Base-by-base conservation (phyloP, 257 asterid species). In the Solanum neorickii region DNA sequence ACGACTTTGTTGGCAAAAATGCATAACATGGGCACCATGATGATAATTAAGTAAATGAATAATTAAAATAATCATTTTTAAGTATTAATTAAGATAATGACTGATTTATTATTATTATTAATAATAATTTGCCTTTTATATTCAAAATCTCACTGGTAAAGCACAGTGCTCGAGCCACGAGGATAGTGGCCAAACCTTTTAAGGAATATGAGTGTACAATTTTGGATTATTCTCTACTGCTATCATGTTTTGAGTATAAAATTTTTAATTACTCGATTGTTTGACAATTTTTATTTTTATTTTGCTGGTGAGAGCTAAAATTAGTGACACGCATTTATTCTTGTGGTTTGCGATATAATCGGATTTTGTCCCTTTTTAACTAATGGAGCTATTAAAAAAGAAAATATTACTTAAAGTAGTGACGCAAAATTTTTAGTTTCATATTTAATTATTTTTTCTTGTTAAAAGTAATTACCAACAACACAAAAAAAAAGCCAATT, bases 151-250 rank as follows among this genome's bases (percentile, higher is more conserved):
- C 85, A 82, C 29, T 82, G 85, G 62, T 47, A 46, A 29, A 49
- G 18, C 69, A 80, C 29, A 82, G n/a, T 31, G 46, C 46, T 82
- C 85, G 69, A 82, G 69, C 25, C 44, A 29, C 44, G 85, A 82
- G 46, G 69, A 5, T 49, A 82, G 85, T 82, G 69, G 25, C 65
- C 42, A 49, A 78, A 27, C 37, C 62, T 42, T 42, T 42, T 25
- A 52, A 77, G 15, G 44, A 68, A 44, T 8, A 27, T 42, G 5
- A 10, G 29, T 27, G 3, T 15, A 47, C 65, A 46, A 27, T 27
- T 82, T 82, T 49, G 85, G 69, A 20, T 20, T 49, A 29, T 49
- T 80, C 4, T 18, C 39, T 29, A 47, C 68, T 49, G 12, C 29
- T 18, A 18, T 27, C 27, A 80, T 16, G 11, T 78, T 46, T 47